Evolutionary conservation across 495 filamentous ascomycete species (phyloP), one percentile per base, ranked within the genome.

Genomic region (Aspergillus saccharolyticus): DNA sequence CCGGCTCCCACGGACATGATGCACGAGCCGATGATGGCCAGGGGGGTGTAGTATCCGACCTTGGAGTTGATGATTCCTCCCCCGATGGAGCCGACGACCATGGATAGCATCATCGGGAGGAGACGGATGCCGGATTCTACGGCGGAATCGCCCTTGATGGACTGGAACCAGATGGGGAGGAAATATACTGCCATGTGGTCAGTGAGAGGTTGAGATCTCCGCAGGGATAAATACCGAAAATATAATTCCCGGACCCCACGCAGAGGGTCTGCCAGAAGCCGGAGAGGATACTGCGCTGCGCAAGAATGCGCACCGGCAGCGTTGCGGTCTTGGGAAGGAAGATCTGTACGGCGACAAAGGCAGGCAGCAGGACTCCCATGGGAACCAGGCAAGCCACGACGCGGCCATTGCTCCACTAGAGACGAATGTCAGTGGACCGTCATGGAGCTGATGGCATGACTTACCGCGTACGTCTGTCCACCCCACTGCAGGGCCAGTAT

Each of bases 21-120:
- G 9, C 78, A 70, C 10, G 78, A 68, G 7, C 81, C 76, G 16
- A 74, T 45, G n/a, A 86, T 74, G 68, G 88, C 79, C 60, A 85
- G 84, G 1, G 86, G 86, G 0, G 82, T 77, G 69, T 89, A 89
- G 62, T 90, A 87, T 1, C 89, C 88, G 24, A 82, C 67, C 0
- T 70, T 59, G 1, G 80, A 81, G 39, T 86, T 78, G 8, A 78
- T 22, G 1, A 69, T 70, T 24, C 90, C 88, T 0, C 60, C 42
- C 2, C 64, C 21, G 2, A 76, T 63, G 9, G 67, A 66, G 0
- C 61, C 55, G 18, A 74, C 52, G 17, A 72, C 67, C 5, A 65
- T 58, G 4, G 63, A 59, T 18, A 77, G 42, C 58, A 75, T 66
- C 10, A 69, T 46, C 0, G 74, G 70, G 0, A 77, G 63, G 15